These are phyloP conservation scores for Globisporangium alternatum DNA, from an alignment of 352 stramenopile species.

Conservation along the genomic window DNA sequence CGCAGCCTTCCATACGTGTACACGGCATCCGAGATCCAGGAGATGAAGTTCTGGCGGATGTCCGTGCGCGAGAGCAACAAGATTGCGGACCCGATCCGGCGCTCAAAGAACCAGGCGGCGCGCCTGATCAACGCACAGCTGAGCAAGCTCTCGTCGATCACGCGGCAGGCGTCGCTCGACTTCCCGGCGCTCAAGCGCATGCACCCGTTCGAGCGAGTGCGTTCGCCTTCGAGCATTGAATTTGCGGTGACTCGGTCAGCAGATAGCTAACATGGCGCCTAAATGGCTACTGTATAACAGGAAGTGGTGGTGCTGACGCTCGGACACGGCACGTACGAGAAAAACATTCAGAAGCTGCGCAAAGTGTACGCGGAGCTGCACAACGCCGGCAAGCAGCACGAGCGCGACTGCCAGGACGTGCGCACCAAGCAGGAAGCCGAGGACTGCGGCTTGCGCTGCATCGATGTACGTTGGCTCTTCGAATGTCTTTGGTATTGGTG, in stretches of 20 bases:
- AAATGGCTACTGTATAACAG: slow-evolving; percentile 21
- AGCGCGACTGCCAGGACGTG: slow-evolving; percentile 60
- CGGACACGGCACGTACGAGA: slow-evolving; percentile 67
- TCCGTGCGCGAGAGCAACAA: slow-evolving; percentile 70
- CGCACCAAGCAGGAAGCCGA: slow-evolving; percentile 79
- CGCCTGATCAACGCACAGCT: slow-evolving; percentile 82
- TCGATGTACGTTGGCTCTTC: slow-evolving; percentile 40
- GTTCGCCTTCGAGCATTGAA: slow-evolving; percentile 13
- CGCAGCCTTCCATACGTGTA: slow-evolving; percentile 72
- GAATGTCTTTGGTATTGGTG: not conserved
- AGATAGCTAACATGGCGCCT: not conserved
- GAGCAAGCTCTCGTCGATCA: slow-evolving; percentile 67
- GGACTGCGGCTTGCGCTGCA: slow-evolving; percentile 71
- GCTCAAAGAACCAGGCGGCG: slow-evolving; percentile 78
- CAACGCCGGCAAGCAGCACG: slow-evolving; percentile 71
- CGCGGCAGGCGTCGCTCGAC: slow-evolving; percentile 61
- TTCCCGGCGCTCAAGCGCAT: slow-evolving; percentile 77
- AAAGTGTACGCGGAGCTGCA: slow-evolving; percentile 77
- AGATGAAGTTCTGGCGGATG: slow-evolving; percentile 86
- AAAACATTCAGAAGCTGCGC: slow-evolving; percentile 66
- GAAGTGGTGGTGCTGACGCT: slow-evolving; percentile 83
- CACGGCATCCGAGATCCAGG: slow-evolving; percentile 78
- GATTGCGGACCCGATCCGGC: slow-evolving; percentile 76
- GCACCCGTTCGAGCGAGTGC: slow-evolving; percentile 79
- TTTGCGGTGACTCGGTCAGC: not conserved